phyloP scores from a whole-genome alignment of 768 basidiomycete genomes.

The Lentinus brumalis region DNA sequence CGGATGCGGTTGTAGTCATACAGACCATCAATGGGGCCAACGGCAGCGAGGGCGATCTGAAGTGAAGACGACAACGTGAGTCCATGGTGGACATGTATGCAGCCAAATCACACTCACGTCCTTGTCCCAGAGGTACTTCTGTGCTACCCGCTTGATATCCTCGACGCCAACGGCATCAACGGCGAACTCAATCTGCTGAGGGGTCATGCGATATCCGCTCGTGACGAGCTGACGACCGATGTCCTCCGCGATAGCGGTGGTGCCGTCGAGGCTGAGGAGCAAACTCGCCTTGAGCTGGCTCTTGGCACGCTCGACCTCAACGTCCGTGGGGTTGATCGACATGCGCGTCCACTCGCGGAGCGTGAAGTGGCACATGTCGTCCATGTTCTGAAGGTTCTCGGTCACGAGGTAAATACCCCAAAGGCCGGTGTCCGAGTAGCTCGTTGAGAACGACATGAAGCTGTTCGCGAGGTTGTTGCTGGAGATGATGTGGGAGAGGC shows the following conservation, averaged over 20 bases:
- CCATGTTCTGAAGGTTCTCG: slow-evolving; percentile 92
- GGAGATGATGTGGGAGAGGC: slow-evolving; percentile 88
- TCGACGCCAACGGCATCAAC: slow-evolving; percentile 86
- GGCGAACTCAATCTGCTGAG: slow-evolving; percentile 90
- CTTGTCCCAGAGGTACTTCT: slow-evolving; percentile 97
- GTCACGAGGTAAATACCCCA: slow-evolving; percentile 98
- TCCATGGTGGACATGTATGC: neutral
- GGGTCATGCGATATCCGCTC: slow-evolving; percentile 85
- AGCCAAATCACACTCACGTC: slow-evolving; percentile 57
- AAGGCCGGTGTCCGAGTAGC: slow-evolving; percentile 97
- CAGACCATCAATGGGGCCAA: slow-evolving; percentile 89
- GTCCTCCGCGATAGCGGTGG: slow-evolving; percentile 95
- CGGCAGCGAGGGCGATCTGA: slow-evolving; percentile 83
- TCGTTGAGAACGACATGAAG: slow-evolving; percentile 99
- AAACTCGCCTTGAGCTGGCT: slow-evolving; percentile 96
- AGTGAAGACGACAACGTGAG: slow-evolving; percentile 4
- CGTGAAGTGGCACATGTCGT: slow-evolving; percentile 93
- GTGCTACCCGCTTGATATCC: slow-evolving; percentile 92
- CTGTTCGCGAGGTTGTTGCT: slow-evolving; percentile 96
- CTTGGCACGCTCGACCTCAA: slow-evolving; percentile 97
- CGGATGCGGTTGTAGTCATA: slow-evolving; percentile 93
- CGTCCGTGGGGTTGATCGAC: slow-evolving; percentile 80
- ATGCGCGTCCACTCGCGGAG: slow-evolving; percentile 95
- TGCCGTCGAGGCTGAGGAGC: slow-evolving; percentile 90
- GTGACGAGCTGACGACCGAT: slow-evolving; percentile 98